phyloP scores from a whole-genome alignment of 2,329 filamentous ascomycete species.

The Fusarium buharicum region DNA sequence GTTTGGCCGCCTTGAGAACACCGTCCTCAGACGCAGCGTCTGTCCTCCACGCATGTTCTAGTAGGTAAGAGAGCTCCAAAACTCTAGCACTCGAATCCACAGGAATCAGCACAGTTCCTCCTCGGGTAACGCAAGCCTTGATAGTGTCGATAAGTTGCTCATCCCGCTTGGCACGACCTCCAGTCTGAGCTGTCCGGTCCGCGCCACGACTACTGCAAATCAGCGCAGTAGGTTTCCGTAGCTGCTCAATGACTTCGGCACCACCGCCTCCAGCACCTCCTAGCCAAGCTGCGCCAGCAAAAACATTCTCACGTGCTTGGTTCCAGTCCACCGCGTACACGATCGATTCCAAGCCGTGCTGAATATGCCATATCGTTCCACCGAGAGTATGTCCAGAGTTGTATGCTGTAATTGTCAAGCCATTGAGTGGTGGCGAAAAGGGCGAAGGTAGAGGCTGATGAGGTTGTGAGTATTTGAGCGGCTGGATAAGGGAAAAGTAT shows the following conservation, averaged over 20 bases:
- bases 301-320: conserved; percentile 93
- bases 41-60: conserved; percentile 90
- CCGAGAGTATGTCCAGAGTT: conserved; percentile 95
- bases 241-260: conserved; percentile 90
- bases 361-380: conserved; percentile 98
- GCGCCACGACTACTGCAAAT: conserved; percentile 90
- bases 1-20: conserved; percentile 63
- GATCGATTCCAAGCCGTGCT: conserved; percentile 94
- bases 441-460: conserved; percentile 89
- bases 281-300: conserved; percentile 93
- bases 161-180: conserved; percentile 83
- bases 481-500: conserved; percentile 91
- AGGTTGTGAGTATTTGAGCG: conserved; percentile 95
- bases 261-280: conserved; percentile 82
- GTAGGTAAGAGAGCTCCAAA: conserved; percentile 87
- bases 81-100: conserved; percentile 96
- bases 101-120: conserved; percentile 91
- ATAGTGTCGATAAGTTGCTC: conserved; percentile 87
- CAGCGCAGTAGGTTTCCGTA: conserved; percentile 91
- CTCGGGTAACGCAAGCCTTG: conserved; percentile 78
- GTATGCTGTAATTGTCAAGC: conserved; percentile 94
- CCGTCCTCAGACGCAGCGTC: conserved; percentile 65
- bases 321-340: conserved; percentile 99
- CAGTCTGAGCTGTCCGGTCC: conserved; percentile 74
- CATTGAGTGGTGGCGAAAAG: conserved; percentile 88